These are phyloP conservation scores for Ganoderma leucocontextum DNA, from an alignment of 1,284 basidiomycete species.

Conservation along the genomic window DNA sequence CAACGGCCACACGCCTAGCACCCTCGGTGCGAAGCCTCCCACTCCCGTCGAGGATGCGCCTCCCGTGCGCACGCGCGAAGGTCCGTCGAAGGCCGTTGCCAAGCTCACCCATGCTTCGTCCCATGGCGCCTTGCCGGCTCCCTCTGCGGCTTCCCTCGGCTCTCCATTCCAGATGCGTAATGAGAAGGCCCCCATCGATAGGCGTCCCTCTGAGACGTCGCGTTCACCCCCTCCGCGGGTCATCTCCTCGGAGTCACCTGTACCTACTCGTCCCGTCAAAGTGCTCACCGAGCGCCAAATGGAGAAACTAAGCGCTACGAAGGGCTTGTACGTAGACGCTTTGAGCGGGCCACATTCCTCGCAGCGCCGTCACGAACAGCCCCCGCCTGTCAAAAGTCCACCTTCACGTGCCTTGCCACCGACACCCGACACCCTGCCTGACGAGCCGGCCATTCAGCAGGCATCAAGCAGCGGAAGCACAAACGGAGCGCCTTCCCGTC, in stretches of 20 bases:
- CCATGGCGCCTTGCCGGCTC: not conserved
- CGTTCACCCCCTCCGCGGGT: constrained; percentile 25
- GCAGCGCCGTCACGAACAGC: constrained; percentile 23
- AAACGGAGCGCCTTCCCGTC: constrained; percentile 12
- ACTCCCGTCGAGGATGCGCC: constrained; percentile 28
- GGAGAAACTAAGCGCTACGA: constrained; percentile 37
- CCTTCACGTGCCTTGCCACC: constrained; percentile 12
- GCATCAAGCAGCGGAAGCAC: constrained; percentile 4
- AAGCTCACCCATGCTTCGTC: constrained; percentile 8
- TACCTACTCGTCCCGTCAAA: constrained; percentile 35
- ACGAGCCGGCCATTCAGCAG: constrained; percentile 10
- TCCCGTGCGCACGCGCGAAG: constrained; percentile 17
- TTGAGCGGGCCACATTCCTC: constrained; percentile 8
- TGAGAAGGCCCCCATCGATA: constrained; percentile 21
- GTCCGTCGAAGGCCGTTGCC: constrained; percentile 9
- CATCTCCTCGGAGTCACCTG: constrained; percentile 33
- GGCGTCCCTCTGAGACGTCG: constrained; percentile 19
- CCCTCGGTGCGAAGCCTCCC: constrained; percentile 26
- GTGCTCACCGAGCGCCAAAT: constrained; percentile 42
- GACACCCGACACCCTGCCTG: constrained; percentile 3
- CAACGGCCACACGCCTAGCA: constrained; percentile 17
- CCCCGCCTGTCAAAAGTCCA: constrained; percentile 21
- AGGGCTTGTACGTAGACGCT: constrained; percentile 14
- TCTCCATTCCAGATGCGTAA: constrained; percentile 32
- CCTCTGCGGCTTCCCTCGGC: constrained; percentile 19